A percentile compares a stretch with the other conserved stretches of the same genome.
Evolutionary conservation across 345 rosid genomes (phyloP).

Genomic region (Salix viminalis): DNA sequence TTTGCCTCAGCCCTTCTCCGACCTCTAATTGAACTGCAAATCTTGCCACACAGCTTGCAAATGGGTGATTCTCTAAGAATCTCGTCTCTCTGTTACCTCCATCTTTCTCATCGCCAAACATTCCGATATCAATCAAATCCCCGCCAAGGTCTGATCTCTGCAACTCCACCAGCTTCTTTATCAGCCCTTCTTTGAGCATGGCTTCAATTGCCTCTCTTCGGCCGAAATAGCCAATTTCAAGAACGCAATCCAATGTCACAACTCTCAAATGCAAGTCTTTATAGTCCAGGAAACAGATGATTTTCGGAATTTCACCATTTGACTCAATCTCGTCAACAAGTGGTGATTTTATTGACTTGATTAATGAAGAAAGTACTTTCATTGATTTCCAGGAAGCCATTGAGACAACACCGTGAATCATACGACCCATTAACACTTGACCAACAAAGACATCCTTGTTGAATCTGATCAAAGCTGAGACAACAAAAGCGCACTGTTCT

Average conservation of each 20-base stretch:
- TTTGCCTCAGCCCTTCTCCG: conserved; percentile 66
- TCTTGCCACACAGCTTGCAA: conserved; percentile 64
- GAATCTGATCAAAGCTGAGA: conserved; percentile 48
- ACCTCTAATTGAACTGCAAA: conserved; percentile 72
- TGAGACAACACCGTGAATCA: conserved; percentile 41
- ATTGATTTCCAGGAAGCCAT: conserved; percentile 35
- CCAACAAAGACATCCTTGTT: conserved; percentile 74
- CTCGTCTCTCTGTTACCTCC: conserved; percentile 6
- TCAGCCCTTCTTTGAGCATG: conserved; percentile 39
- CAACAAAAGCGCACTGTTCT: conserved; percentile 41
- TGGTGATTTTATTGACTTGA: conserved; percentile 54
- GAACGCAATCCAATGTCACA: conserved; percentile 45
- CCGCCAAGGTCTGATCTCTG: conserved; percentile 58
- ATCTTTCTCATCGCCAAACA: conserved; percentile 12
- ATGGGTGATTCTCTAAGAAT: conserved; percentile 47
- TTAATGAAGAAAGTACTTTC: conserved; percentile 36
- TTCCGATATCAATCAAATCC: conserved; percentile 48
- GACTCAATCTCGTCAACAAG: conserved; percentile 52
- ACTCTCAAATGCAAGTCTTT: conserved; percentile 42
- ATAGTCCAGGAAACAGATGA: conserved; percentile 36
- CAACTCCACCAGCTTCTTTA: conserved; percentile 48
- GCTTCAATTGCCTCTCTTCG: conserved; percentile 62
- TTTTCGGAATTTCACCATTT: conserved; percentile 42
- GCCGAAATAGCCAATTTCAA: conserved; percentile 65
- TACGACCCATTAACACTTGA: conserved; percentile 43